Conservation (phyloP, 2,329 filamentous ascomycete species). For the Diaporthe australafricana region DNA sequence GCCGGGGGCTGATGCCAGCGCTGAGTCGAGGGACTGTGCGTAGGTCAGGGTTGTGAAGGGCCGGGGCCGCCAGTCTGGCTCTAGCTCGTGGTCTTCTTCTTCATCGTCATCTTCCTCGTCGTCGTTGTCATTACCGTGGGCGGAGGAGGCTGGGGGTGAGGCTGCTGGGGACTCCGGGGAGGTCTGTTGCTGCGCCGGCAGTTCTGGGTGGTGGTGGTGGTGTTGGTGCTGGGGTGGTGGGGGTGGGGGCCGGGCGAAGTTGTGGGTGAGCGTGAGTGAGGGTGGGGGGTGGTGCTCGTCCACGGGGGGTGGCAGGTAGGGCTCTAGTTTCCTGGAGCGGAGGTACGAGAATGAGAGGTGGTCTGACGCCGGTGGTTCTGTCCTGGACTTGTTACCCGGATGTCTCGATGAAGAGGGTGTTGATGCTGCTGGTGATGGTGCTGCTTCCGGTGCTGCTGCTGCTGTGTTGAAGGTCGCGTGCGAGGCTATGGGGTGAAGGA, state of each 20-base stretch:
- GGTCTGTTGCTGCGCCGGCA: background rate
- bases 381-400: too few relatives aligned
- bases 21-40: conserved; percentile 88
- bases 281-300: conserved; percentile 14
- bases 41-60: conserved; percentile 85
- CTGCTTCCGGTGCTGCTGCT: background rate
- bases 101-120: background rate
- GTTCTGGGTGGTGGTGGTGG: background rate
- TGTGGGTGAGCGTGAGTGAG: conserved; percentile 3
- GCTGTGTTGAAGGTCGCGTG: conserved; percentile 6
- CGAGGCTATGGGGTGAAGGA: conserved; percentile 20
- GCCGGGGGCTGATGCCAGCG: conserved; percentile 80
- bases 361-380: conserved; percentile 4
- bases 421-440: background rate
- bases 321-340: conserved; percentile 28
- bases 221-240: conserved; percentile 17
- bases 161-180: conserved; percentile 19
- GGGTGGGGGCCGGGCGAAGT: background rate
- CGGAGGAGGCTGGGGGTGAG: conserved; percentile 7
- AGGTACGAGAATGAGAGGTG: conserved; percentile 32
- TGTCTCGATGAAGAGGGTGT: background rate
- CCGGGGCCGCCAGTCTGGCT: conserved; percentile 36
- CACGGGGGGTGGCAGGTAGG: conserved; percentile 30
- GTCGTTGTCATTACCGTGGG: background rate
- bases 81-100: background rate